Evolutionary conservation across 2,329 filamentous ascomycete species (phyloP).

Genomic region (Xylaria sp.): DNA sequence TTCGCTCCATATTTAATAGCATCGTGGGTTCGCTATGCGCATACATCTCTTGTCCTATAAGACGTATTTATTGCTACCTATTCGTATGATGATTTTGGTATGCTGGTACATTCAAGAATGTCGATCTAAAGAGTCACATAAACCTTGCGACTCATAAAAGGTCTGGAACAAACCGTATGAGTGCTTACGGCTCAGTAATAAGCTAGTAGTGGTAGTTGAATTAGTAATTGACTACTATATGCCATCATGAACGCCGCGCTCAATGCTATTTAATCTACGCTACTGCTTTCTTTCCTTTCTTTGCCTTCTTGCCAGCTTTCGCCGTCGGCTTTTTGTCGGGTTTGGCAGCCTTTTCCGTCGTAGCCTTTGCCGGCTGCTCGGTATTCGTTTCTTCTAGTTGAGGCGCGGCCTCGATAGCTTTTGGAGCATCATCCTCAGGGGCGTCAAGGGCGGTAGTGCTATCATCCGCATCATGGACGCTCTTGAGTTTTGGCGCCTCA

Average conservation of each 20-base stretch:
- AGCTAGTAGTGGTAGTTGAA: background rate
- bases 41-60: constrained; percentile 54
- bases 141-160: background rate
- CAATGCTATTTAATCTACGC: constrained; percentile 40
- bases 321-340: constrained; percentile 33
- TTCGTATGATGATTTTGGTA: background rate
- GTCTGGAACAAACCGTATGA: background rate
- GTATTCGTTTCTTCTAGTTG: constrained; percentile 48
- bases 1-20: constrained; percentile 59
- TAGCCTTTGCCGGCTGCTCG: constrained; percentile 45
- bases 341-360: constrained; percentile 44
- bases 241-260: constrained; percentile 52
- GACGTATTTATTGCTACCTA: background rate
- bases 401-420: constrained; percentile 55
- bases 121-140: background rate
- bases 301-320: constrained; percentile 47
- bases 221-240: constrained; percentile 27
- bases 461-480: constrained; percentile 55
- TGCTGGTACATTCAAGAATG: background rate
- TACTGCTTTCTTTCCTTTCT: constrained; percentile 53
- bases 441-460: constrained; percentile 52
- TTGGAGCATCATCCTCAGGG: constrained; percentile 51
- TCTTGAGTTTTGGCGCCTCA: constrained; percentile 77
- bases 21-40: constrained; percentile 72
- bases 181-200: background rate